Evolutionary conservation across 2,329 filamentous ascomycete species (phyloP).

Genomic region (Ceratocystis albifundus): DNA sequence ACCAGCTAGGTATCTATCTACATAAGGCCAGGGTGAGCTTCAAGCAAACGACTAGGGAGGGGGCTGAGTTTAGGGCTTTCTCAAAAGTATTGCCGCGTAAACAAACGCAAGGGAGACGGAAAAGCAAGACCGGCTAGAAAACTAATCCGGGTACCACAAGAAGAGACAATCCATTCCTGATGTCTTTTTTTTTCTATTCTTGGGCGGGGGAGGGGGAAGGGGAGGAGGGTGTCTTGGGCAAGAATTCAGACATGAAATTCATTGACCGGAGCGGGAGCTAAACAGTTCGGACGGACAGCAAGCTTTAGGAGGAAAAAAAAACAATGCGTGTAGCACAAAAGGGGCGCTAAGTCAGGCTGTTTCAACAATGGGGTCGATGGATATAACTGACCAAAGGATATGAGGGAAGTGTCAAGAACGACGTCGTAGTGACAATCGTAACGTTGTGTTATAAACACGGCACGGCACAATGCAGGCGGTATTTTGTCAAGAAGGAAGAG

Average conservation of each 20-base stretch:
- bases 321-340: neutral
- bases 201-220: too few species aligned
- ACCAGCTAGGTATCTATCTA: neutral
- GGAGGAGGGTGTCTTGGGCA: too few species aligned
- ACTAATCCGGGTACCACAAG: conserved; percentile 1
- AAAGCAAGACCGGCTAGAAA: neutral
- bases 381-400: neutral
- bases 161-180: neutral
- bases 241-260: neutral
- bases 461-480: too few species aligned
- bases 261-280: neutral
- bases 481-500: too few species aligned
- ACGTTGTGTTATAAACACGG: too few species aligned
- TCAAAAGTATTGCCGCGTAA: neutral
- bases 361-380: neutral
- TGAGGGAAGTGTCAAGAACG: neutral
- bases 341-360: neutral
- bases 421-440: neutral
- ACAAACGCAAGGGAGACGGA: neutral
- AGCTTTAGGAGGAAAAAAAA: neutral
- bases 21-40: neutral
- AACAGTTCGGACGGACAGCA: neutral
- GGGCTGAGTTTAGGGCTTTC: neutral
- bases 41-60: neutral
- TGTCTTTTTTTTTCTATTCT: neutral